phyloP scores from a whole-genome alignment of 257 asterid species.

The Forsythia suspensa region DNA sequence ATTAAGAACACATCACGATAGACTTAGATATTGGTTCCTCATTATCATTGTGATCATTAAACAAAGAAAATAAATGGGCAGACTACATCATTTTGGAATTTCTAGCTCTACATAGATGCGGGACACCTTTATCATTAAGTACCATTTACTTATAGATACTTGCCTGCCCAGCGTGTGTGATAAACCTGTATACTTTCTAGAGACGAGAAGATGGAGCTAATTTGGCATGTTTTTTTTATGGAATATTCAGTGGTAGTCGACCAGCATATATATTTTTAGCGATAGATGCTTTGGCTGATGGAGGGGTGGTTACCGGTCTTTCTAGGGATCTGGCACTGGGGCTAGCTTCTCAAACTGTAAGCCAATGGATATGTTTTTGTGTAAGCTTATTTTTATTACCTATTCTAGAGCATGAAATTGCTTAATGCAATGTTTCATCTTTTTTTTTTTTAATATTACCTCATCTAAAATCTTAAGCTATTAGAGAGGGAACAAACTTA shows the following conservation, averaged over 20 bases:
- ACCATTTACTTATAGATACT: background rate
- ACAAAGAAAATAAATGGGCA: background rate
- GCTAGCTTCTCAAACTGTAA: constrained; percentile 93
- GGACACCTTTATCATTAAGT: background rate
- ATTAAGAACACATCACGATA: background rate
- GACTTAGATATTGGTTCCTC: background rate
- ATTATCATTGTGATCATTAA: background rate
- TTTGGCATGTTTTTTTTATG: constrained; percentile 2
- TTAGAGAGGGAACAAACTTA: too few relatives aligned
- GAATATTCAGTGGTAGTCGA: constrained; percentile 79
- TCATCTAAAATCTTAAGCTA: background rate
- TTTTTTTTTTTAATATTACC: background rate
- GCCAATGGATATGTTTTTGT: constrained; percentile 16
- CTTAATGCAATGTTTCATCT: background rate
- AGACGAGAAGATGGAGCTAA: background rate
- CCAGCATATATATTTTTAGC: constrained; percentile 91
- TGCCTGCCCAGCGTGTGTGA: background rate
- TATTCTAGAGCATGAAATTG: background rate
- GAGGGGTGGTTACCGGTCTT: constrained; percentile 96
- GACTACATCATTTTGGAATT: background rate
- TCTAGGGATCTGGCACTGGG: constrained; percentile 91
- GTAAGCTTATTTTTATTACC: background rate
- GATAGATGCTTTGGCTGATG: constrained; percentile 98
- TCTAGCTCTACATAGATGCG: background rate
- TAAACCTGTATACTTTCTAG: background rate